A percentile compares a stretch with the other conserved stretches of the same genome.
Evolutionary conservation across 345 rosid genomes (phyloP).

Genomic region (Populus tremula): DNA sequence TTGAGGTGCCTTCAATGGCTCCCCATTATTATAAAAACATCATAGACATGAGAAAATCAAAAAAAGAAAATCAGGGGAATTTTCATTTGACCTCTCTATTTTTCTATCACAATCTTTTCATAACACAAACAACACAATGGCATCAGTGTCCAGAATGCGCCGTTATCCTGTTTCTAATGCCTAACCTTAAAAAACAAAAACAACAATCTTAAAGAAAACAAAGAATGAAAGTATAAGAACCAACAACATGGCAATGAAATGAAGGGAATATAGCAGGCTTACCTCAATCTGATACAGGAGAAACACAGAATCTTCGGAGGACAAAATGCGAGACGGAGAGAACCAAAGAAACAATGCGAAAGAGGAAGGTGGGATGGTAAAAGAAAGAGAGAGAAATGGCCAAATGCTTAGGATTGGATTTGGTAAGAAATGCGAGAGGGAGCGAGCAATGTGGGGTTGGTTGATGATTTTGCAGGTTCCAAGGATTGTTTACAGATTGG

Average conservation of each 20-base stretch:
- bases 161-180: neutral
- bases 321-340: neutral
- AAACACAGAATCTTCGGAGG: neutral
- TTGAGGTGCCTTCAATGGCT: neutral
- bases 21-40: neutral
- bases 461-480: neutral
- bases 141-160: neutral
- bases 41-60: neutral
- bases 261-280: constrained; percentile 7
- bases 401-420: neutral
- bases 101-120: neutral
- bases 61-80: neutral
- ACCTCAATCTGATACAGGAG: constrained; percentile 17
- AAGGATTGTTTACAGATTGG: neutral
- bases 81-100: neutral
- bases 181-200: neutral
- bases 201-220: neutral
- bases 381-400: constrained; percentile 10
- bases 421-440: constrained; percentile 5
- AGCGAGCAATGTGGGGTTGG: constrained; percentile 6
- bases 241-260: neutral
- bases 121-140: neutral
- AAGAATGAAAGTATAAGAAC: neutral
- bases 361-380: constrained; percentile 1
- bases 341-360: neutral